Evolutionary conservation across 805 yeast species (phyloP).

Genomic region (Metschnikowia picachoensis): DNA sequence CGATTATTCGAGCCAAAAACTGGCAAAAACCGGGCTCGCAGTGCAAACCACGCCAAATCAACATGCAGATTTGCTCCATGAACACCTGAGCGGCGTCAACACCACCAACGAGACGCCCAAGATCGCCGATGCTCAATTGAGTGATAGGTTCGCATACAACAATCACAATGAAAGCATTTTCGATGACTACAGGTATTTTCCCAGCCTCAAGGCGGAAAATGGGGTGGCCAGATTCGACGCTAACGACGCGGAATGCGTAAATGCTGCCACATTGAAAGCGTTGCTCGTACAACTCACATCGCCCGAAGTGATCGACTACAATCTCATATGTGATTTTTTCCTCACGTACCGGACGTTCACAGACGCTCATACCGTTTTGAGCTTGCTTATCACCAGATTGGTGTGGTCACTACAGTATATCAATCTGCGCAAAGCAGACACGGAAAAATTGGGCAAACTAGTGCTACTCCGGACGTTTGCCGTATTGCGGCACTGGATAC

Average conservation of each 20-base stretch:
- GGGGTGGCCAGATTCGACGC: slow-evolving; percentile 34
- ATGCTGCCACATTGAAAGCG: slow-evolving; percentile 40
- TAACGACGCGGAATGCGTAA: slow-evolving; percentile 29
- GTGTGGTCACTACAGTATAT: slow-evolving; percentile 63
- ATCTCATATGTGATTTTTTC: slow-evolving; percentile 78
- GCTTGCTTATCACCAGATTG: slow-evolving; percentile 59
- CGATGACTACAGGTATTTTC: slow-evolving; percentile 36
- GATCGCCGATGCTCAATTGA: background rate
- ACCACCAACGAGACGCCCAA: background rate
- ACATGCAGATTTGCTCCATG: background rate
- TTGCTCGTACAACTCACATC: slow-evolving; percentile 62
- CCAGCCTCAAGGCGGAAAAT: slow-evolving; percentile 22
- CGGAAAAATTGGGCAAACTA: slow-evolving; percentile 51
- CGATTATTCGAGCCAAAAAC: background rate
- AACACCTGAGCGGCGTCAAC: background rate
- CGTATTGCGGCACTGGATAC: slow-evolving; percentile 81
- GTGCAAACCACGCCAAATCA: too few relatives aligned
- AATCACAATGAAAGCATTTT: slow-evolving; percentile 35
- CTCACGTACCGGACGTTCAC: slow-evolving; percentile 75
- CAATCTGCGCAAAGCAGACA: slow-evolving; percentile 24
- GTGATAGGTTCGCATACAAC: slow-evolving; percentile 24
- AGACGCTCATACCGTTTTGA: slow-evolving; percentile 53
- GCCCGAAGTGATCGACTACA: slow-evolving; percentile 72
- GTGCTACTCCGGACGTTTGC: slow-evolving; percentile 81
- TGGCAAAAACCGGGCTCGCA: too few relatives aligned